These are phyloP conservation scores for Scheffersomyces parashehatae DNA, from an alignment of 1,139 yeast species.

Conservation along the genomic window DNA sequence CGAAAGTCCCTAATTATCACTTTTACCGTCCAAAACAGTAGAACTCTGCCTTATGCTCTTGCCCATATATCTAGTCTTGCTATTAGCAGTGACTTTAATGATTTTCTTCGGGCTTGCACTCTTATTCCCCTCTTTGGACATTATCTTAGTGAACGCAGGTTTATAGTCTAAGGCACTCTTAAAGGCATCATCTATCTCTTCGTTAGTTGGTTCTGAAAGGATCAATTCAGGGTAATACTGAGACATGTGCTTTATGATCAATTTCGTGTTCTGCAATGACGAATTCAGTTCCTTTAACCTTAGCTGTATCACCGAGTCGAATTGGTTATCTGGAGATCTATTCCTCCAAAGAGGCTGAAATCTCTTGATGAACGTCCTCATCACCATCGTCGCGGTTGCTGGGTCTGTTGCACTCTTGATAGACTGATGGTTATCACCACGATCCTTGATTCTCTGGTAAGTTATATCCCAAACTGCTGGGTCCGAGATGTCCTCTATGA, in stretches of 20 bases:
- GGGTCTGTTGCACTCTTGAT: slow-evolving; percentile 55
- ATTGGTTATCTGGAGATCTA: slow-evolving; percentile 61
- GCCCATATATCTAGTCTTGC: too few species aligned
- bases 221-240: slow-evolving; percentile 49
- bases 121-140: slow-evolving; percentile 12
- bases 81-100: too few species aligned
- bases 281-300: slow-evolving; percentile 51
- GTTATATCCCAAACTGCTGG: slow-evolving; percentile 54
- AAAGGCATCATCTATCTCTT: slow-evolving; percentile 43
- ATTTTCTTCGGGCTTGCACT: slow-evolving; percentile 6
- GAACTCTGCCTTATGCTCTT: too few species aligned
- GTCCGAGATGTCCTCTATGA: slow-evolving; percentile 39
- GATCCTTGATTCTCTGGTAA: slow-evolving; percentile 51
- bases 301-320: slow-evolving; percentile 56
- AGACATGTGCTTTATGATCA: slow-evolving; percentile 40
- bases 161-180: slow-evolving; percentile 49
- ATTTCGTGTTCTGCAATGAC: slow-evolving; percentile 53
- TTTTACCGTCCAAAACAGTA: too few species aligned
- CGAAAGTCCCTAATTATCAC: too few species aligned
- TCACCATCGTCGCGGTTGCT: slow-evolving; percentile 54
- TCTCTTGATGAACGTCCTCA: slow-evolving; percentile 71
- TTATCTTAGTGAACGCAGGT: slow-evolving; percentile 49
- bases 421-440: slow-evolving; percentile 93
- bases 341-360: slow-evolving; percentile 58
- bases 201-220: slow-evolving; percentile 41